A percentile compares a stretch with the other conserved stretches of the same genome.
phyloP scores from a whole-genome alignment of 176 grass and related monocot genomes.

The sorghum (Sorghum bicolor) region DNA sequence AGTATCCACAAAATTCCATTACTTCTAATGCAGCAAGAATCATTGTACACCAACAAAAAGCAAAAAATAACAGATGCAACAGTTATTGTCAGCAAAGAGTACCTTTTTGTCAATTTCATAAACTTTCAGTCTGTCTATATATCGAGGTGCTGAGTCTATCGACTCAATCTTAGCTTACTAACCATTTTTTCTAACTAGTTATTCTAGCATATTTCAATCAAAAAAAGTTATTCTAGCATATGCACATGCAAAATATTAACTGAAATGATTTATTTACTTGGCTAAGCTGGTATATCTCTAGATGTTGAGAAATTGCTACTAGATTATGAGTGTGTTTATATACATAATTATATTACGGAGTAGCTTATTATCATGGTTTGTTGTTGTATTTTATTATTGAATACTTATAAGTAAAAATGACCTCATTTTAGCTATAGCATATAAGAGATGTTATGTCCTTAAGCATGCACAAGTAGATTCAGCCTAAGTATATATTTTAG shows the following conservation, averaged over 20 bases:
- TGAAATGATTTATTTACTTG: neutral
- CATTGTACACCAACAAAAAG: too few relatives aligned
- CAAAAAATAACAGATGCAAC: too few relatives aligned
- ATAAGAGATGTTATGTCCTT: neutral
- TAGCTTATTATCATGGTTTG: neutral
- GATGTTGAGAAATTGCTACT: neutral
- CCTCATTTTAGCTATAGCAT: neutral
- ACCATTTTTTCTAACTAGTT: neutral
- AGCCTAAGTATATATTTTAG: neutral
- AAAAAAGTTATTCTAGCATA: too few relatives aligned
- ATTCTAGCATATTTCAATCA: neutral
- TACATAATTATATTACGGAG: neutral
- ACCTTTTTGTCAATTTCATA: neutral
- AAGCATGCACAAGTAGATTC: neutral
- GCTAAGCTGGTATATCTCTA: too few relatives aligned
- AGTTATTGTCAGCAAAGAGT: too few relatives aligned
- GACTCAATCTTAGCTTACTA: neutral
- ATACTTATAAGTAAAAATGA: neutral
- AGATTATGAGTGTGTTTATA: neutral
- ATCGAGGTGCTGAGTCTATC: neutral
- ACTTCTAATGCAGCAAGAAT: too few relatives aligned
- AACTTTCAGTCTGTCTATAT: neutral
- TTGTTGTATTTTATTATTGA: neutral
- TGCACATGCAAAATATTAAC: neutral
- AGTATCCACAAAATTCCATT: too few relatives aligned